phyloP scores from a whole-genome alignment of 306 rosid species.

The Adenanthera pavonina region DNA sequence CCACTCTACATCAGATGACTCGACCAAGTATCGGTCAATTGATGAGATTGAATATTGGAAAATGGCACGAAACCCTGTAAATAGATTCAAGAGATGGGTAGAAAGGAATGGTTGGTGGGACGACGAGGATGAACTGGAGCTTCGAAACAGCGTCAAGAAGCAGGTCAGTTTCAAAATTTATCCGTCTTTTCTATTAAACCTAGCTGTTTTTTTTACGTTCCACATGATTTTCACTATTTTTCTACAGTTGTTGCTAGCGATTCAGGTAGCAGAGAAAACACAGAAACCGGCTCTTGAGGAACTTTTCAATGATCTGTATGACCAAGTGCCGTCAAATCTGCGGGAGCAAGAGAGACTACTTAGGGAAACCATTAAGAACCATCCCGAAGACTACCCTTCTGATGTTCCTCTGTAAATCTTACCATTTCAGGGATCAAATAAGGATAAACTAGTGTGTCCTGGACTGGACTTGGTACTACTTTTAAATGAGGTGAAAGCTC shows the following conservation, averaged over 20 bases:
- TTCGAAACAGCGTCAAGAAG: constrained; percentile 57
- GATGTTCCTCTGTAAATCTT: constrained; percentile 66
- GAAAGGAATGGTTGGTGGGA: constrained; percentile 67
- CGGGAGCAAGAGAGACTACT: constrained; percentile 60
- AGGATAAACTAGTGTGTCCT: neutral
- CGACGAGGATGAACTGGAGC: constrained; percentile 54
- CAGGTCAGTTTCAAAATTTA: constrained; percentile 47
- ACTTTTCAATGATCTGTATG: constrained; percentile 67
- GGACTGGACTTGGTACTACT: neutral
- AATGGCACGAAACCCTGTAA: constrained; percentile 59
- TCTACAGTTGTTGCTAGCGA: constrained; percentile 59
- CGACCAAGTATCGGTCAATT: constrained; percentile 65
- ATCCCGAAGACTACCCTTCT: constrained; percentile 64
- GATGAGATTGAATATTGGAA: constrained; percentile 76
- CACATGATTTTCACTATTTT: constrained; percentile 20
- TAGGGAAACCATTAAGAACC: constrained; percentile 50
- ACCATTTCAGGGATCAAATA: constrained; percentile 8
- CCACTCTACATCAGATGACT: constrained; percentile 84
- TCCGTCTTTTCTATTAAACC: constrained; percentile 7
- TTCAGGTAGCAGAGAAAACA: constrained; percentile 69
- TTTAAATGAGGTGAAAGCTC: too few species aligned
- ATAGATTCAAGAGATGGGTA: constrained; percentile 67
- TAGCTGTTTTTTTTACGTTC: constrained; percentile 23
- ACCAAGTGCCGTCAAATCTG: constrained; percentile 62
- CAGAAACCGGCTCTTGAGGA: constrained; percentile 66